A percentile compares a stretch with the other conserved stretches of the same genome.
These are phyloP conservation scores for Platanthera guangdongensis DNA, from an alignment of 106 monocot genomes.

Conservation along the genomic window DNA sequence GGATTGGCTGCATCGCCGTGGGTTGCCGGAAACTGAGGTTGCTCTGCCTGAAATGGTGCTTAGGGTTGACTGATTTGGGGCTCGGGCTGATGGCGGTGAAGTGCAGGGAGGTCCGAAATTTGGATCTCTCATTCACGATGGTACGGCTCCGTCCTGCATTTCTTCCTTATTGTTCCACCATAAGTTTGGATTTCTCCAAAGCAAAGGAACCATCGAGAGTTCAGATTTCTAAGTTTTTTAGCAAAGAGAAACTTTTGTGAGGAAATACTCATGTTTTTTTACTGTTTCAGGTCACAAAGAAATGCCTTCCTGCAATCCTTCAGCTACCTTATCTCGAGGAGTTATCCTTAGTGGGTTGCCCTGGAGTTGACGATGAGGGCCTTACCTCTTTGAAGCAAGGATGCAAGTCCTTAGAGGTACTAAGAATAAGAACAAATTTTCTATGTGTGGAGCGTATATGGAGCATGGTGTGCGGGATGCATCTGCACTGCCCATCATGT, in stretches of 20 bases:
- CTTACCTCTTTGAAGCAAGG: slow-evolving; percentile 29
- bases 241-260: neutral
- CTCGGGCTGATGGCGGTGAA: slow-evolving; percentile 56
- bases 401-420: slow-evolving; percentile 65
- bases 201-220: neutral
- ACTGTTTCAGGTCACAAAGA: slow-evolving; percentile 43
- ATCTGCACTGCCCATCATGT: too few species aligned
- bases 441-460: too few species aligned
- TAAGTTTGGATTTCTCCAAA: neutral
- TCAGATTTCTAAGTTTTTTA: neutral
- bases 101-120: slow-evolving; percentile 36
- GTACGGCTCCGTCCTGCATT: slow-evolving; percentile 17
- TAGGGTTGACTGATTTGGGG: slow-evolving; percentile 58
- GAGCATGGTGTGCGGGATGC: too few species aligned
- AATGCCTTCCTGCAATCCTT: slow-evolving; percentile 53
- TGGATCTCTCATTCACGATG: slow-evolving; percentile 69
- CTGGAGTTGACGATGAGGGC: slow-evolving; percentile 37
- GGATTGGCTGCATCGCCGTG: slow-evolving; percentile 67
- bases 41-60: slow-evolving; percentile 59
- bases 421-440: neutral
- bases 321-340: slow-evolving; percentile 46
- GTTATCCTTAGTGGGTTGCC: slow-evolving; percentile 47
- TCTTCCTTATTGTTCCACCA: neutral
- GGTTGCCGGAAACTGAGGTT: slow-evolving; percentile 46
- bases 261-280: neutral